Conservation (phyloP, 306 rosid species). For the Citrullus mucosospermus region DNA sequence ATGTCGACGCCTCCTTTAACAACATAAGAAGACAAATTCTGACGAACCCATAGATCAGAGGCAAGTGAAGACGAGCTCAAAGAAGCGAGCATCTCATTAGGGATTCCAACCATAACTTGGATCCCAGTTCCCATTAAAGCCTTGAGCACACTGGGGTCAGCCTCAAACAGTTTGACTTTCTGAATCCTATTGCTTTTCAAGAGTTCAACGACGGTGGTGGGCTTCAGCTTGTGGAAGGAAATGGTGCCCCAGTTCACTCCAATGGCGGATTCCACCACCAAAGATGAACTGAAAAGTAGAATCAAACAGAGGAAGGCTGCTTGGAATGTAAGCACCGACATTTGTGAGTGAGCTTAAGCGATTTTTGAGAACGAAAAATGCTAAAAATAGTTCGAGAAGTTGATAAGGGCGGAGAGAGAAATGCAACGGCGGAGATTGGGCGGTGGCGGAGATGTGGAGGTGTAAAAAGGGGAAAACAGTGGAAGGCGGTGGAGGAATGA, state of each 20-base stretch:
- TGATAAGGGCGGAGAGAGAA: not conserved
- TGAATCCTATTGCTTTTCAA: conserved; percentile 46
- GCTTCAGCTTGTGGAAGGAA: conserved; percentile 56
- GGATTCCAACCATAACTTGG: conserved; percentile 80
- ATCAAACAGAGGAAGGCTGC: conserved; percentile 6
- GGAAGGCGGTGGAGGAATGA: not conserved
- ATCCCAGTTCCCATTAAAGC: conserved; percentile 63
- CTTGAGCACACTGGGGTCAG: conserved; percentile 42
- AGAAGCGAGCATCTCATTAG: conserved; percentile 62
- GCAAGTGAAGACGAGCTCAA: conserved; percentile 54
- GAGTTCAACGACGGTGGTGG: conserved; percentile 70
- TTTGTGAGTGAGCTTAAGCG: not conserved
- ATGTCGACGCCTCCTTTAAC: conserved; percentile 70
- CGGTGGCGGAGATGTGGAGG: not conserved
- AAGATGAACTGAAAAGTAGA: conserved; percentile 20
- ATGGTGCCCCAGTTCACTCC: conserved; percentile 92
- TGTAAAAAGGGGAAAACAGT: not conserved
- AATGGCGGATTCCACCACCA: conserved; percentile 44
- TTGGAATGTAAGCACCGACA: conserved; percentile 32
- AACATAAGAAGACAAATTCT: conserved; percentile 54
- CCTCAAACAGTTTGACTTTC: conserved; percentile 81
- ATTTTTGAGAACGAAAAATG: not conserved
- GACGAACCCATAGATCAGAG: conserved; percentile 73
- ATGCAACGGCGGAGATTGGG: not conserved
- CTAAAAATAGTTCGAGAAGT: not conserved